Conservation (phyloP, 495 filamentous ascomycete species). For the Achaetomiella virescens region DNA sequence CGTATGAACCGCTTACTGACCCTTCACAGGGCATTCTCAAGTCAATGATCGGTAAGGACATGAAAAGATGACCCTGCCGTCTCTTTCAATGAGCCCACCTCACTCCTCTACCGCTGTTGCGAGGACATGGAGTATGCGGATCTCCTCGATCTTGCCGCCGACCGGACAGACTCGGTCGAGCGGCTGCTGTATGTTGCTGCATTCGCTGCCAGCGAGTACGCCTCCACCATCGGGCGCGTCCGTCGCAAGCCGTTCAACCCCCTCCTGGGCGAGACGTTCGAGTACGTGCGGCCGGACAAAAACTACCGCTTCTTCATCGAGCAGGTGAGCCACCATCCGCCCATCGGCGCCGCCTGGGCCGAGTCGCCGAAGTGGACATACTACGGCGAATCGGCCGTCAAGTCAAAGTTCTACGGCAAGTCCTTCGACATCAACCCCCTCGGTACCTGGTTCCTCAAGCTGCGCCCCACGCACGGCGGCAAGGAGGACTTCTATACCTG, state of each 20-base stretch:
- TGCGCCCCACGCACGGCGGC: slow-evolving; percentile 70
- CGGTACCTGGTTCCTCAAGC: slow-evolving; percentile 91
- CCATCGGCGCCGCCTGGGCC: slow-evolving; percentile 87
- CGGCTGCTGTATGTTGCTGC: slow-evolving; percentile 94
- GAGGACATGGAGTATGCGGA: slow-evolving; percentile 98
- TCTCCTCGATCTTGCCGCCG: slow-evolving; percentile 82
- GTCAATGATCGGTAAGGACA: slow-evolving; percentile 99
- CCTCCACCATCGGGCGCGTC: slow-evolving; percentile 91
- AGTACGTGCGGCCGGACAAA: slow-evolving; percentile 91
- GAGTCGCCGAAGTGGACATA: slow-evolving; percentile 95
- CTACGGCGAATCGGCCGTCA: slow-evolving; percentile 94
- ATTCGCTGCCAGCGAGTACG: slow-evolving; percentile 92
- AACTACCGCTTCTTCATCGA: slow-evolving; percentile 98
- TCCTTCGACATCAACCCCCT: slow-evolving; percentile 95
- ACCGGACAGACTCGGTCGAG: slow-evolving; percentile 78
- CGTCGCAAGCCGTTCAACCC: slow-evolving; percentile 99
- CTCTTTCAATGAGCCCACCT: slow-evolving; percentile 98
- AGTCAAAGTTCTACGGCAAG: slow-evolving; percentile 95
- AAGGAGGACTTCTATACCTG: slow-evolving; percentile 90
- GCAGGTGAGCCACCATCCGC: slow-evolving; percentile 97
- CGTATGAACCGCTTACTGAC: not conserved
- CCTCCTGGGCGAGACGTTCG: slow-evolving; percentile 91
- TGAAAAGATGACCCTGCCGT: slow-evolving; percentile 99
- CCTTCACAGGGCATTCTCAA: slow-evolving; percentile 75
- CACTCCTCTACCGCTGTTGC: slow-evolving; percentile 87